These are phyloP conservation scores for Termitomyces sp. DNA, from an alignment of 1,284 basidiomycete genomes.

Conservation along the genomic window DNA sequence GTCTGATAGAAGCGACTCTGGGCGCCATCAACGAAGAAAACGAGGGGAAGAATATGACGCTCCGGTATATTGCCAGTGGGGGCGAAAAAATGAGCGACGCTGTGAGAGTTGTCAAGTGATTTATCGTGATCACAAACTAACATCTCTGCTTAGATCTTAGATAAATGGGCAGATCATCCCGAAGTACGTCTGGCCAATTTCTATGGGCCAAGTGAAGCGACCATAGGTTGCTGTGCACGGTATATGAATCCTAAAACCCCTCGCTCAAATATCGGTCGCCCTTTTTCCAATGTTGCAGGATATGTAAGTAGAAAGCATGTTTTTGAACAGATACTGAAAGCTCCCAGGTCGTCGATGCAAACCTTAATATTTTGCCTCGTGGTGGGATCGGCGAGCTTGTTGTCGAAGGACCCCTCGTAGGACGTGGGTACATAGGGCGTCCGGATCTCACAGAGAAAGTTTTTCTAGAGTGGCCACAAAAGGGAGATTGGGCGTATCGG, in stretches of 20 bases:
- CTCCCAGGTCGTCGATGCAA: conserved; percentile 25
- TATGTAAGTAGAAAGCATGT: conserved; percentile 20
- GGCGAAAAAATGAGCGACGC: conserved; percentile 52
- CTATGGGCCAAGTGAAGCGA: conserved; percentile 41
- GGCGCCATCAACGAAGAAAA: conserved; percentile 28
- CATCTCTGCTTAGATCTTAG: conserved; percentile 33
- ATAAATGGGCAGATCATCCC: conserved; percentile 45
- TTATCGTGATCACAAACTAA: neutral
- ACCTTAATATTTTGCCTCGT: conserved; percentile 36
- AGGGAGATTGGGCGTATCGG: conserved; percentile 40
- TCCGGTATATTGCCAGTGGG: conserved; percentile 45
- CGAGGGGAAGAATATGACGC: conserved; percentile 23
- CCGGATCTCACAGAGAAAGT: conserved; percentile 41
- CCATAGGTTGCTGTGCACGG: conserved; percentile 48
- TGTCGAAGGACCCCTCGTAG: conserved; percentile 47
- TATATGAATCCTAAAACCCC: conserved; percentile 38
- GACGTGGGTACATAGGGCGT: conserved; percentile 44
- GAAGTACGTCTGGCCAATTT: conserved; percentile 44
- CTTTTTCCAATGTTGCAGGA: conserved; percentile 27
- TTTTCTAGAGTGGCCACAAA: conserved; percentile 42
- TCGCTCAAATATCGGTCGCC: conserved; percentile 39
- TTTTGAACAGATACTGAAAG: neutral
- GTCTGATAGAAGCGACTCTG: conserved; percentile 50
- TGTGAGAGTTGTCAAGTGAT: conserved; percentile 26
- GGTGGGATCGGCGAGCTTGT: conserved; percentile 48